These are phyloP conservation scores for Sporodiniella umbellata DNA, from an alignment of 371 early-diverging fungal genomes.

Conservation along the genomic window DNA sequence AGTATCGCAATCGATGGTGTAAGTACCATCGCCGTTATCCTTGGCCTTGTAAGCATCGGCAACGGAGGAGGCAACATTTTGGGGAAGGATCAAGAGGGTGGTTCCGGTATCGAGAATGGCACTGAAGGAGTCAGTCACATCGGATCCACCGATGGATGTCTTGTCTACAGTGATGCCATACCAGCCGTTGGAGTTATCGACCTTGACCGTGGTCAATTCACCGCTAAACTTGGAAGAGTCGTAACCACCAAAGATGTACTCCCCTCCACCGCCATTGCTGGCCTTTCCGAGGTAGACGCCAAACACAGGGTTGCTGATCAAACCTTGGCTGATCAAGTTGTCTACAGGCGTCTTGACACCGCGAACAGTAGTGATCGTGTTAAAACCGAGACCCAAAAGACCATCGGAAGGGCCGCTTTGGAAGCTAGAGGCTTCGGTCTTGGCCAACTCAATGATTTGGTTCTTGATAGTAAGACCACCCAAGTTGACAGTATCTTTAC, in stretches of 20 bases:
- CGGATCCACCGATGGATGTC: slow-evolving; percentile 5
- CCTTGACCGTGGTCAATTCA: slow-evolving; percentile 42
- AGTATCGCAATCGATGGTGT: slow-evolving; percentile 15
- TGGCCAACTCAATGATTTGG: slow-evolving; percentile 23
- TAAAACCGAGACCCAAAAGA: slow-evolving; percentile 41
- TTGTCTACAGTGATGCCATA: slow-evolving; percentile 20
- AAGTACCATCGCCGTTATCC: slow-evolving; percentile 17
- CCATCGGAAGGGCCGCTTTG: slow-evolving; percentile 14
- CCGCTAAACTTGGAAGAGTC: slow-evolving; percentile 41
- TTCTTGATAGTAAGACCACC: slow-evolving; percentile 28
- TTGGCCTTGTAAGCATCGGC: slow-evolving; percentile 11
- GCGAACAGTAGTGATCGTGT: slow-evolving; percentile 31
- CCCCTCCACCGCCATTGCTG: too few species aligned
- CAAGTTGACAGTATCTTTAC: slow-evolving; percentile 36
- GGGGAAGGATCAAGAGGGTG: slow-evolving; percentile 50
- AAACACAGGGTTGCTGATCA: slow-evolving; percentile 1
- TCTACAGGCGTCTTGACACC: slow-evolving; percentile 27
- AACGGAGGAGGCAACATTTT: slow-evolving; percentile 21
- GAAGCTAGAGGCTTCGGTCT: slow-evolving; percentile 5
- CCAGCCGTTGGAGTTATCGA: slow-evolving; percentile 23
- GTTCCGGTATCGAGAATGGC: slow-evolving; percentile 45
- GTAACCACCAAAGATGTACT: slow-evolving; percentile 31
- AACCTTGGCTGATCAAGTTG: slow-evolving; percentile 17
- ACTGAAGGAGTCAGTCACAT: slow-evolving; percentile 14
- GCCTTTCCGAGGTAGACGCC: too few species aligned